phyloP scores from a whole-genome alignment of 176 grass and related monocot genomes.

The Hordeum marinum region DNA sequence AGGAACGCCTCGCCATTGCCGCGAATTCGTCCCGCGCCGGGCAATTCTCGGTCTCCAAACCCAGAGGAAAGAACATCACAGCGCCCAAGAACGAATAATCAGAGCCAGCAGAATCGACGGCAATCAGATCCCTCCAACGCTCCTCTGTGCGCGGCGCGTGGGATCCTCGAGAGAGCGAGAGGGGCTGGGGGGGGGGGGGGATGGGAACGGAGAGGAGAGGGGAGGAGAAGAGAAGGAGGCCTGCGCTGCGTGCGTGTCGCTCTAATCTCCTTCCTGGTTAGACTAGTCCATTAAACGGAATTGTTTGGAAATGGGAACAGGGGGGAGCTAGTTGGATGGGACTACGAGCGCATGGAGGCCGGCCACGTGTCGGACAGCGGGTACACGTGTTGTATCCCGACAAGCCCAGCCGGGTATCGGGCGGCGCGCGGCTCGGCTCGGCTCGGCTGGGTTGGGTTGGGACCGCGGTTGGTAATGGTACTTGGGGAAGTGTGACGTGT shows the following conservation, averaged over 20 bases:
- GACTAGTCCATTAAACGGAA: slow-evolving; percentile 24
- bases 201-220: slow-evolving; percentile 1
- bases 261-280: slow-evolving; percentile 27
- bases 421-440: neutral
- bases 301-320: slow-evolving; percentile 8
- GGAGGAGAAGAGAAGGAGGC: slow-evolving; percentile 1
- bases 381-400: slow-evolving; percentile 49
- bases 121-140: neutral
- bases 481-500: slow-evolving; percentile 22
- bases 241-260: slow-evolving; percentile 20
- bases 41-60: neutral
- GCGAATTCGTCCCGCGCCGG: neutral
- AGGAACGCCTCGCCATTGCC: neutral
- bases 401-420: slow-evolving; percentile 17
- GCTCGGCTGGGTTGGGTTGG: neutral
- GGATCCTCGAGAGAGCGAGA: neutral
- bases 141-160: neutral
- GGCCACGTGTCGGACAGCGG: slow-evolving; percentile 38
- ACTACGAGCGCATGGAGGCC: slow-evolving; percentile 42
- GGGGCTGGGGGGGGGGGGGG: neutral
- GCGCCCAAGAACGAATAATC: neutral
- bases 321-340: neutral
- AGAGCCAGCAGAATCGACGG: neutral
- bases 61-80: slow-evolving; percentile 7
- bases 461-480: neutral